Base-by-base conservation (phyloP, 139 green algal species). In the Chlamydomonas schloesseri region DNA sequence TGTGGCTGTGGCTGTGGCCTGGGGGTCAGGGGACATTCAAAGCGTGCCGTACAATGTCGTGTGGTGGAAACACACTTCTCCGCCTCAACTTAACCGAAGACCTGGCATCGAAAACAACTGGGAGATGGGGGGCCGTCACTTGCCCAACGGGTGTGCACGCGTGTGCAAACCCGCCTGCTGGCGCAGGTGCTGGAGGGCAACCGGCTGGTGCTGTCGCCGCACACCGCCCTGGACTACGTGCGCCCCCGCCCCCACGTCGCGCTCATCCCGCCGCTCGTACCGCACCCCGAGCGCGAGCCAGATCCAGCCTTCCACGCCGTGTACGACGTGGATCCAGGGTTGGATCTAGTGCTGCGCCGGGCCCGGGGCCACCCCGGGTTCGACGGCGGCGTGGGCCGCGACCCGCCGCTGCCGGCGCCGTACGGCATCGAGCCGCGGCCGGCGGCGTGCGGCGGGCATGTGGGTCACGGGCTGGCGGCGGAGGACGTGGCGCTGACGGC, bases 401-500 rank as follows among this genome's bases (percentile, higher is more conserved):
- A 86, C 26, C 78, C 47, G 62, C 34, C 62, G 5, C 15, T 84
- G 46, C 34, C 28, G 20, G 65, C 28, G 67, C 65, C 67, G 23
- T 47, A n/a, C 13, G 79, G 79, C 26, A 69, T 85, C 46, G 46
- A 76, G 26, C 79, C 79, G 1, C 4, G 1, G 8, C 21, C 13
- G 11, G 14, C 79, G 67, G 65, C 79, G 47, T 76, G 77, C 79
- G 29, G 26, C 10, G 11, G 64, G 1, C 29, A 2, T 10, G 47
- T 33, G 24, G 79, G 47, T 28, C 36, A 4, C 10, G 58, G 73
- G 46, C 87, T 88, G 65, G 73, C 83, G n/a, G n/a, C 77, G 20
- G 88, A 91, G 29, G 88, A 91, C 50, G 62, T 91, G 42, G 37
- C 88, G 28, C 88, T 91, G 31, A 72, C 36, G 0, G 58, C 46